Evolutionary conservation across 2,329 filamentous ascomycete species (phyloP).

Genomic region (Cercospora berteroae): DNA sequence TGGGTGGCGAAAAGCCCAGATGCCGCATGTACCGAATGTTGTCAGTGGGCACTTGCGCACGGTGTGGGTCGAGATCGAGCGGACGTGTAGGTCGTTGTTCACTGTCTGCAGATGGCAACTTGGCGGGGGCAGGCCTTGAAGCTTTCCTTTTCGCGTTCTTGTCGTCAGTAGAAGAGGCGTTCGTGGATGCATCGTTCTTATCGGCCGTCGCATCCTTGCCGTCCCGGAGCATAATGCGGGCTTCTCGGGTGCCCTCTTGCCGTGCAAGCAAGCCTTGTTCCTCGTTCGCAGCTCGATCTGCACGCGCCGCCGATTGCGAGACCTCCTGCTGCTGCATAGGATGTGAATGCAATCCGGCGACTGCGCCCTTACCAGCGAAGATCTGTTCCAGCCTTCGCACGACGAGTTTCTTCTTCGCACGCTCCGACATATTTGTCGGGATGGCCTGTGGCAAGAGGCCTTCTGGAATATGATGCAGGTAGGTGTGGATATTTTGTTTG

Average conservation of each 20-base stretch:
- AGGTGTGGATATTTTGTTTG: constrained; percentile 65
- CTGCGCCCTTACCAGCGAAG: constrained; percentile 67
- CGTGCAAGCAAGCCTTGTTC: constrained; percentile 38
- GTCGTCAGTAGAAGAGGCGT: constrained; percentile 4
- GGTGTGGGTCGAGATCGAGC: constrained; percentile 72
- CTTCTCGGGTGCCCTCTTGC: constrained; percentile 47
- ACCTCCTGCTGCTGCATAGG: constrained; percentile 58
- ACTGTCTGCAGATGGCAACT: neutral
- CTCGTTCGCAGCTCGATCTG: constrained; percentile 45
- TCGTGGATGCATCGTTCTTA: constrained; percentile 9
- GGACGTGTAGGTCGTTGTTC: constrained; percentile 77
- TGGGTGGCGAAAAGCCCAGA: constrained; percentile 64
- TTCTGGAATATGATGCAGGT: constrained; percentile 69
- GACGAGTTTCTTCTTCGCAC: constrained; percentile 72
- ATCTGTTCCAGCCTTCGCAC: constrained; percentile 75
- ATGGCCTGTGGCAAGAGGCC: constrained; percentile 61
- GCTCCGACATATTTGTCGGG: constrained; percentile 62
- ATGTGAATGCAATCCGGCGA: constrained; percentile 47
- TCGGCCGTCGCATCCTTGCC: constrained; percentile 19
- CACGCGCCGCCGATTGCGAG: constrained; percentile 53
- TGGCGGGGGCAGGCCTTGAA: neutral
- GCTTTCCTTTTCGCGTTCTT: neutral
- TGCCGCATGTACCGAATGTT: constrained; percentile 80
- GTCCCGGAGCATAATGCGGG: constrained; percentile 43
- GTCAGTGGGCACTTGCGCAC: constrained; percentile 70